A percentile compares a stretch with the other conserved stretches of the same genome.
phyloP scores from a whole-genome alignment of 2,329 filamentous ascomycete genomes.

The Hymenoscyphus fraxineus region DNA sequence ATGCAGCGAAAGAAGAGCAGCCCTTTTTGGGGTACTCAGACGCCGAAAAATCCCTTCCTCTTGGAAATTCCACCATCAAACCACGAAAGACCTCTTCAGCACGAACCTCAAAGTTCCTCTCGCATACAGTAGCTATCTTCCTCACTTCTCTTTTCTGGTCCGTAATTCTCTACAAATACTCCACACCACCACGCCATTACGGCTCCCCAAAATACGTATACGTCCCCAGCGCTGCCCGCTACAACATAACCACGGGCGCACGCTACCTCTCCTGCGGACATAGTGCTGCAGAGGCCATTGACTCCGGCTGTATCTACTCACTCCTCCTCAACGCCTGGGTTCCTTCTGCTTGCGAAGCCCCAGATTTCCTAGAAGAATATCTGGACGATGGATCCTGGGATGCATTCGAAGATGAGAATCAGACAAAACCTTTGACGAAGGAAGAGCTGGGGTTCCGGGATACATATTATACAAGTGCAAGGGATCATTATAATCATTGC shows the following conservation, averaged over 20 bases:
- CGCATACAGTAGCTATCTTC: not conserved
- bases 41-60: not conserved
- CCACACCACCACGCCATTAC: not conserved
- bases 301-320: not conserved
- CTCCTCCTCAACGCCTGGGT: not conserved
- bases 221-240: not conserved
- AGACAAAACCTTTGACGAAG: not conserved
- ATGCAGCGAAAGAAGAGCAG: not conserved
- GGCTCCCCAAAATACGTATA: not conserved
- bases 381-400: not conserved
- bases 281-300: not conserved
- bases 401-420: not conserved
- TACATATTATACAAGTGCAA: slow-evolving; percentile 6
- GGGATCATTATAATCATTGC: slow-evolving; percentile 38
- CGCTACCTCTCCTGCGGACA: not conserved
- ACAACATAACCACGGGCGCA: not conserved
- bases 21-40: not conserved
- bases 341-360: not conserved
- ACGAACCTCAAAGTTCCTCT: not conserved
- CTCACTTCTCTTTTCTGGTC: not conserved
- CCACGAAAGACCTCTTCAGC: not conserved
- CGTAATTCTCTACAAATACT: not conserved
- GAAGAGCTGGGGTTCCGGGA: not conserved
- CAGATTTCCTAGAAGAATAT: not conserved
- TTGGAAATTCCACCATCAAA: not conserved